Percentiles rank a stretch among this genome's conserved stretches.
These are phyloP conservation scores for Alternaria sp. DNA, from an alignment of 2,329 filamentous ascomycete genomes.

Conservation along the genomic window DNA sequence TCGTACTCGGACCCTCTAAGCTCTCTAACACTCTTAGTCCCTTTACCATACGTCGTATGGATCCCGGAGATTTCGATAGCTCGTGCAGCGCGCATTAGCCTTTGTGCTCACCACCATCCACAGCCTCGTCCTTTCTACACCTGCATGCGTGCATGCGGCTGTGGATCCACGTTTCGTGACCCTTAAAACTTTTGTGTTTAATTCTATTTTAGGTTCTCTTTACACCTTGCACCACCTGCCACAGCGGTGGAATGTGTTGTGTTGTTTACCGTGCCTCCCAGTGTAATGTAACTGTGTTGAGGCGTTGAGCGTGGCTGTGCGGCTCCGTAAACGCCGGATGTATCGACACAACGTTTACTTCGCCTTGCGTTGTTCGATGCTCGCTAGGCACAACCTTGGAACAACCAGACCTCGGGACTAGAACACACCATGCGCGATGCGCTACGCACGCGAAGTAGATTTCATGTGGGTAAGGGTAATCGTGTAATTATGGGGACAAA, in stretches of 20 bases:
- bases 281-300: neutral
- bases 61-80: slow-evolving; percentile 23
- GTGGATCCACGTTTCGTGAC: slow-evolving; percentile 7
- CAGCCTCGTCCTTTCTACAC: neutral
- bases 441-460: neutral
- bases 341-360: neutral
- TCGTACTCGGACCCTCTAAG: neutral
- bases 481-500: too few species aligned
- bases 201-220: neutral
- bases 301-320: neutral
- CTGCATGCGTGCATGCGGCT: neutral
- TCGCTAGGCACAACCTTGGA: neutral
- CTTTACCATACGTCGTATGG: neutral
- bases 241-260: neutral
- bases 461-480: neutral
- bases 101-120: neutral
- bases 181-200: neutral
- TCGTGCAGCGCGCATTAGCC: slow-evolving; percentile 12
- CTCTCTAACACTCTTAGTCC: neutral
- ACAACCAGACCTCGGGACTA: too few species aligned
- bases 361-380: neutral
- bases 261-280: neutral
- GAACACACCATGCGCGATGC: neutral
- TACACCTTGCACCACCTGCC: neutral
- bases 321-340: neutral